Percentiles rank a stretch among this genome's conserved stretches.
Evolutionary conservation across 495 filamentous ascomycete species (phyloP).

Genomic region (Trichoderma parareesei): DNA sequence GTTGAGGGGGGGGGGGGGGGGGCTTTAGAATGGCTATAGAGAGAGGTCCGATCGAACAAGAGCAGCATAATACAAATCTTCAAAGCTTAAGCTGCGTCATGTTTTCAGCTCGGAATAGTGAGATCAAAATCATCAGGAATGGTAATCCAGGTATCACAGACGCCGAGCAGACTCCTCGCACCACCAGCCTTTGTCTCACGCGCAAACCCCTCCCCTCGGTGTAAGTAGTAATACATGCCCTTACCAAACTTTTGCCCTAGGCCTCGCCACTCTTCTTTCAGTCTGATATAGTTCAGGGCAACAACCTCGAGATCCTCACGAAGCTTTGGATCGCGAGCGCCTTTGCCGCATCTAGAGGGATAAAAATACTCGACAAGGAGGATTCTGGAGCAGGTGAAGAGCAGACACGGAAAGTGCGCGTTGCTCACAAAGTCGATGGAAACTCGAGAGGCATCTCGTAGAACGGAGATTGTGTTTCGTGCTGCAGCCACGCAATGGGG

Average conservation of each 20-base stretch:
- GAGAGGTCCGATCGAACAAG: too few relatives aligned
- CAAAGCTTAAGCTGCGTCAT: not conserved
- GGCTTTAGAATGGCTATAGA: too few relatives aligned
- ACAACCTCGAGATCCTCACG: not conserved
- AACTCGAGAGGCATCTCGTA: constrained; percentile 9
- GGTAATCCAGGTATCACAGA: not conserved
- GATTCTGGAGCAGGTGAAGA: constrained; percentile 4
- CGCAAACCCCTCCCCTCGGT: constrained; percentile 6
- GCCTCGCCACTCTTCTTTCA: constrained; percentile 1
- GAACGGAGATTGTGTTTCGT: not conserved
- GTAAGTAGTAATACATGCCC: constrained; percentile 1
- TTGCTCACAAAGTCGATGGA: constrained; percentile 5
- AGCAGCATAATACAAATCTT: not conserved
- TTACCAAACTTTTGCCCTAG: not conserved
- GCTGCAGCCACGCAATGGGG: not conserved
- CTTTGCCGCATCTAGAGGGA: not conserved
- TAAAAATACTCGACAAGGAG: not conserved
- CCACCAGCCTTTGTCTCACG: not conserved
- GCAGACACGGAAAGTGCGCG: not conserved
- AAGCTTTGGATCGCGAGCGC: not conserved
- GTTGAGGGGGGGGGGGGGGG: too few relatives aligned
- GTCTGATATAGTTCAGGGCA: not conserved
- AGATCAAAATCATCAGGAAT: not conserved
- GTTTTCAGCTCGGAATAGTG: not conserved
- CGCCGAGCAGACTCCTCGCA: not conserved